Conservation (phyloP, 345 rosid species). For the Gossypium australe region DNA sequence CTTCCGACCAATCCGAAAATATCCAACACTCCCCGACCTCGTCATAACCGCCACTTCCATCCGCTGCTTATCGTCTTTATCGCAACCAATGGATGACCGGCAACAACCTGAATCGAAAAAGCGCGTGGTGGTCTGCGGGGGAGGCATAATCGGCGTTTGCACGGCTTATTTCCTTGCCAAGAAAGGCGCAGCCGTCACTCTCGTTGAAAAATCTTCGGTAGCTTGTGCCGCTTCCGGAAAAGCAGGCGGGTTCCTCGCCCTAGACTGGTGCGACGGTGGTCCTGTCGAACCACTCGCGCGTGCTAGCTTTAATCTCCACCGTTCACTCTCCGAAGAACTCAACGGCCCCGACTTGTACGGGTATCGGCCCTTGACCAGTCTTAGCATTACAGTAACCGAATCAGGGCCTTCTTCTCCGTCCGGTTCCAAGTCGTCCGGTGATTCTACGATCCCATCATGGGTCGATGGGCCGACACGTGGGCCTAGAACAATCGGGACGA, state of each 20-base stretch:
- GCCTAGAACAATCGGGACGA: slow-evolving; percentile 53
- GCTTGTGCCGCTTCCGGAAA: slow-evolving; percentile 92
- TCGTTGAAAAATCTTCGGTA: slow-evolving; percentile 66
- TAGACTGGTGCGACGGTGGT: slow-evolving; percentile 85
- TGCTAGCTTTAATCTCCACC: slow-evolving; percentile 81
- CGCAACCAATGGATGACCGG: slow-evolving; percentile 23
- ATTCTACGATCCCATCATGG: slow-evolving; percentile 53
- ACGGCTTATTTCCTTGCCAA: slow-evolving; percentile 78
- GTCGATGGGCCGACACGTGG: slow-evolving; percentile 53
- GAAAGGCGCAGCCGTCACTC: slow-evolving; percentile 60
- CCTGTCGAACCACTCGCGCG: slow-evolving; percentile 59
- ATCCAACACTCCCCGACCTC: slow-evolving; percentile 1
- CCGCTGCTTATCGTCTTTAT: slow-evolving; percentile 21
- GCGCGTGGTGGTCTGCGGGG: slow-evolving; percentile 67
- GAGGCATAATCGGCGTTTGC: slow-evolving; percentile 86
- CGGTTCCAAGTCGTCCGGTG: neutral
- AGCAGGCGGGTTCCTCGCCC: slow-evolving; percentile 87
- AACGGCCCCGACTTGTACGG: slow-evolving; percentile 68
- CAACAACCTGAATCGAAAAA: slow-evolving; percentile 15
- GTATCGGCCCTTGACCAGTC: slow-evolving; percentile 60
- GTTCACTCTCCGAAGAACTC: slow-evolving; percentile 66
- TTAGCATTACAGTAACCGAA: slow-evolving; percentile 60
- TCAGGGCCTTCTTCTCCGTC: slow-evolving; percentile 22
- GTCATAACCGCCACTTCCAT: neutral
- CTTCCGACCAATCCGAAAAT: neutral